phyloP scores from a whole-genome alignment of 129 eudicot genomes.

The Pulicaria dysenterica region DNA sequence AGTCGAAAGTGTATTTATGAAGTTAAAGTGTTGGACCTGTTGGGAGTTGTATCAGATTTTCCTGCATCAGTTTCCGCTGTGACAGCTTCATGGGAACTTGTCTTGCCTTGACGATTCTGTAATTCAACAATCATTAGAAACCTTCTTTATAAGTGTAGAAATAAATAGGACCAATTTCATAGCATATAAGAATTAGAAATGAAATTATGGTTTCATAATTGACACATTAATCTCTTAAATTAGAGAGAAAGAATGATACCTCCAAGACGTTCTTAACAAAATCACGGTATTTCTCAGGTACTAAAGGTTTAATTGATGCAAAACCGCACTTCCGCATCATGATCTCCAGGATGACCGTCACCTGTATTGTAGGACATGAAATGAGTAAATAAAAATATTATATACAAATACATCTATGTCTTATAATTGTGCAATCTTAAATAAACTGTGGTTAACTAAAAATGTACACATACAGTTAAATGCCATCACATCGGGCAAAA shows the following conservation, averaged over 20 bases:
- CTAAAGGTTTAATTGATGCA: conserved; percentile 58
- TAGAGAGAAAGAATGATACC: conserved; percentile 41
- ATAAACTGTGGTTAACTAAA: background rate
- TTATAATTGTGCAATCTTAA: background rate
- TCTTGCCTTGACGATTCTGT: conserved; percentile 90
- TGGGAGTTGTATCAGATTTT: conserved; percentile 39
- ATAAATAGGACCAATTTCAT: background rate
- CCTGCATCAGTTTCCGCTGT: conserved; percentile 39
- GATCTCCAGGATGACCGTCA: conserved; percentile 87
- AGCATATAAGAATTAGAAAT: background rate
- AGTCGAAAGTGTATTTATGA: background rate
- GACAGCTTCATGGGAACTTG: conserved; percentile 52
- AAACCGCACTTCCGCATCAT: conserved; percentile 86
- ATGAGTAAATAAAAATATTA: conserved; percentile 16
- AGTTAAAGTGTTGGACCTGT: conserved; percentile 50
- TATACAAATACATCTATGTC: background rate
- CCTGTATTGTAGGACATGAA: conserved; percentile 41
- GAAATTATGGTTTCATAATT: no score
- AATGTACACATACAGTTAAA: background rate
- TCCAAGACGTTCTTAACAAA: conserved; percentile 62
- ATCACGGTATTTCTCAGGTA: conserved; percentile 61
- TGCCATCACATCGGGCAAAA: background rate
- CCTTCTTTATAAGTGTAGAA: background rate
- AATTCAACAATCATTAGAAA: conserved; percentile 20
- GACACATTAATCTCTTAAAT: background rate